These are phyloP conservation scores for Xerocomellus dryophilus DNA, from an alignment of 768 basidiomycete genomes.

Conservation along the genomic window DNA sequence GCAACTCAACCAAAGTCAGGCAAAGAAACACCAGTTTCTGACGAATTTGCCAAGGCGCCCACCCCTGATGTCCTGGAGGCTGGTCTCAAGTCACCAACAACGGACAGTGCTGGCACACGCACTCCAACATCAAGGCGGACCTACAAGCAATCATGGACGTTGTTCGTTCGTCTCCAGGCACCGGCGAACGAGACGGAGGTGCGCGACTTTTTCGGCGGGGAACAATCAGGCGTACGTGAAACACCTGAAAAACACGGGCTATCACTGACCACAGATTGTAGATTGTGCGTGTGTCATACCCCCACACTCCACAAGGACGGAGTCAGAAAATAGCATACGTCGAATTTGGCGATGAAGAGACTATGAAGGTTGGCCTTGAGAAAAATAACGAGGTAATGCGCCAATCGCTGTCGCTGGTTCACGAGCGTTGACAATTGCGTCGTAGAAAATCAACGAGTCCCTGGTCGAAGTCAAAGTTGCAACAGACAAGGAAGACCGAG, in stretches of 20 bases:
- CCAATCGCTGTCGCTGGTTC: slow-evolving; percentile 15
- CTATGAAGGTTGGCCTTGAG: slow-evolving; percentile 75
- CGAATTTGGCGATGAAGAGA: slow-evolving; percentile 86
- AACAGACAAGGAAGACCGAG: slow-evolving; percentile 49
- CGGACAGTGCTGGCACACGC: slow-evolving; percentile 59
- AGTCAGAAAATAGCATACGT: slow-evolving; percentile 70
- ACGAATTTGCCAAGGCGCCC: slow-evolving; percentile 23
- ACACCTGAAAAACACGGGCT: background rate
- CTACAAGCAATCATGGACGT: slow-evolving; percentile 75
- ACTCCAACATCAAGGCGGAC: slow-evolving; percentile 69
- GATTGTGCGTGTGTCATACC: slow-evolving; percentile 70
- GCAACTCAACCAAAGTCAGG: slow-evolving; percentile 34
- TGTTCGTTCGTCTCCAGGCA: slow-evolving; percentile 69
- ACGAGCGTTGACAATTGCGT: slow-evolving; percentile 5
- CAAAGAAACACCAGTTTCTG: slow-evolving; percentile 38
- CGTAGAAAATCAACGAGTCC: slow-evolving; percentile 67
- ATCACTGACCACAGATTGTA: slow-evolving; percentile 24
- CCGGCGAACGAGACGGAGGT: slow-evolving; percentile 61
- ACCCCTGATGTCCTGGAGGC: slow-evolving; percentile 26
- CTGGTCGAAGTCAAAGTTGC: slow-evolving; percentile 70
- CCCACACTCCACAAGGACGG: slow-evolving; percentile 46
- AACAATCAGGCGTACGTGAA: slow-evolving; percentile 58
- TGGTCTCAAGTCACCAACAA: slow-evolving; percentile 53
- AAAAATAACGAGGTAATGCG: slow-evolving; percentile 63
- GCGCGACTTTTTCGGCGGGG: slow-evolving; percentile 73